Conservation (phyloP, 192 early-diverging fungal species). For the Linnemannia elongata region DNA sequence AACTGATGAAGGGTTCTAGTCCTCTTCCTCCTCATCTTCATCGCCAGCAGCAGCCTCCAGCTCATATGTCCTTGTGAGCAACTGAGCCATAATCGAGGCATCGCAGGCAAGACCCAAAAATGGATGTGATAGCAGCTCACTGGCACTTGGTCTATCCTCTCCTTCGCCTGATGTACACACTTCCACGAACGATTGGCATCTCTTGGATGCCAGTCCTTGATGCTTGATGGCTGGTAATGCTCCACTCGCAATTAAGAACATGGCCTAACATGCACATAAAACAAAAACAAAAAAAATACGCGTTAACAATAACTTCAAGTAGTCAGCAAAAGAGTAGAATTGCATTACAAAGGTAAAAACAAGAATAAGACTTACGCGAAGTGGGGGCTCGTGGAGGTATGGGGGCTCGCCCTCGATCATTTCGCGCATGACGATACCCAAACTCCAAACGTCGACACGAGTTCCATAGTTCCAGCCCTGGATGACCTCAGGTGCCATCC, state of each 20-base stretch:
- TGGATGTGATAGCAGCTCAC: constrained; percentile 41
- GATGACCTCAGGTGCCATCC: constrained; percentile 99
- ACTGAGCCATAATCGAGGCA: constrained; percentile 19
- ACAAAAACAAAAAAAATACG: not conserved
- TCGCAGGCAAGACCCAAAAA: constrained; percentile 46
- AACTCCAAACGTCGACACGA: constrained; percentile 95
- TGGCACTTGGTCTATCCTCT: constrained; percentile 28
- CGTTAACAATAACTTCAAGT: not conserved
- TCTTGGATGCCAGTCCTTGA: constrained; percentile 31
- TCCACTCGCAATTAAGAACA: constrained; percentile 55
- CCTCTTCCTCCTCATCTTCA: constrained; percentile 21
- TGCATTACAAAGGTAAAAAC: not conserved
- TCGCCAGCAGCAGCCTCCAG: constrained; percentile 26
- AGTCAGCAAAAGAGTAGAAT: not conserved
- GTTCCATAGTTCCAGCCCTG: constrained; percentile 90
- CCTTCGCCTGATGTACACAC: constrained; percentile 44
- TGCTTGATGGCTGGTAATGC: constrained; percentile 33
- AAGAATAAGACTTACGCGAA: constrained; percentile 54
- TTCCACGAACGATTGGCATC: constrained; percentile 35
- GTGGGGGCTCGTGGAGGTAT: constrained; percentile 87
- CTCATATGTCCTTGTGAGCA: constrained; percentile 38
- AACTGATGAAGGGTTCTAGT: not conserved
- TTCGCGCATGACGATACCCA: constrained; percentile 94
- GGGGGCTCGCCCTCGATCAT: constrained; percentile 98
- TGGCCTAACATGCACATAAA: constrained; percentile 28